Evolutionary conservation across 1,284 basidiomycete genomes (phyloP).

Genomic region (Trichosporon inkin): DNA sequence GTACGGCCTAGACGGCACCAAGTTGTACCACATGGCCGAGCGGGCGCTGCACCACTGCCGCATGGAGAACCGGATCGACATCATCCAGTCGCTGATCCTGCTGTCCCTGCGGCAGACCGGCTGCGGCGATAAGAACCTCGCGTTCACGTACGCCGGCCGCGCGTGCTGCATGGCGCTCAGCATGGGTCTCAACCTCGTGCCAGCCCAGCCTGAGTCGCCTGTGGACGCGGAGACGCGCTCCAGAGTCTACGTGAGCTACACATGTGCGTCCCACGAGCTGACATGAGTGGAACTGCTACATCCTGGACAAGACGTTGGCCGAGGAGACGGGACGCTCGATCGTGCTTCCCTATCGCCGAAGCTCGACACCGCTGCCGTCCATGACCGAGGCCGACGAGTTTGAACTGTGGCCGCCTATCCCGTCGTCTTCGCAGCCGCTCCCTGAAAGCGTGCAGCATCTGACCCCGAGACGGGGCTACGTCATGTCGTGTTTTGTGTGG

Average conservation of each 20-base stretch:
- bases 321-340: slow-evolving; percentile 52
- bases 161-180: slow-evolving; percentile 51
- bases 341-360: slow-evolving; percentile 46
- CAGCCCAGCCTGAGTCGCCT: slow-evolving; percentile 29
- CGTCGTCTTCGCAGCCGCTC: slow-evolving; percentile 25
- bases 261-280: neutral
- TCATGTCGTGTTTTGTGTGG: slow-evolving; percentile 43
- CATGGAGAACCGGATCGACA: slow-evolving; percentile 34
- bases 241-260: slow-evolving; percentile 34
- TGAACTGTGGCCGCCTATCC: slow-evolving; percentile 47
- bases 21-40: slow-evolving; percentile 51
- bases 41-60: slow-evolving; percentile 29
- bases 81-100: slow-evolving; percentile 48
- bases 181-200: slow-evolving; percentile 48
- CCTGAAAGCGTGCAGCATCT: slow-evolving; percentile 29
- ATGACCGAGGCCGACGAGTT: slow-evolving; percentile 50
- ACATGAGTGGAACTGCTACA: slow-evolving; percentile 48
- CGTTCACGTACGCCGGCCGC: slow-evolving; percentile 48
- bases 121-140: slow-evolving; percentile 49
- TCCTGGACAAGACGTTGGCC: slow-evolving; percentile 50
- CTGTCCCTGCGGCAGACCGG: slow-evolving; percentile 52
- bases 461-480: slow-evolving; percentile 30
- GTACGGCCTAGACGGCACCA: slow-evolving; percentile 53
- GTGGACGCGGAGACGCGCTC: slow-evolving; percentile 36
- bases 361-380: slow-evolving; percentile 48